Evolutionary conservation across 2,329 filamentous ascomycete genomes (phyloP), one percentile per base, ranked within the genome.

Genomic region (Verticillium nubilum): DNA sequence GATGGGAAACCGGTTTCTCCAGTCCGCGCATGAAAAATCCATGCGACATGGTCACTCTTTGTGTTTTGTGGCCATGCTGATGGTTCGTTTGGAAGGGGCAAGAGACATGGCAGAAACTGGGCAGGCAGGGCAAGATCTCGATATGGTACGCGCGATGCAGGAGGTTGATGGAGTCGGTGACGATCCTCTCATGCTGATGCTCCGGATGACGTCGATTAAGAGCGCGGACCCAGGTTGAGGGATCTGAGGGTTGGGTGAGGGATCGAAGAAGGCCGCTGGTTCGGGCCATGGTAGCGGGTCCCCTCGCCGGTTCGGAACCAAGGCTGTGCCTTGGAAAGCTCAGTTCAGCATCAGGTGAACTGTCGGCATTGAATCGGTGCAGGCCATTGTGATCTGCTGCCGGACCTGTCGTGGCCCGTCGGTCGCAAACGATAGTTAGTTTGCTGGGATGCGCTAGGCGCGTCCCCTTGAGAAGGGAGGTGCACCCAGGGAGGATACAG

Each of bases 171-270:
- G 35, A 35, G 27, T 19, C 31, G 28, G 53, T 23, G 26, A 29
- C 27, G 19, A 37, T 31, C 25, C 17, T 47, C 25, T 25, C 10
- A 56, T 25, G 54, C 33, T 26, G 54, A 56, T 23, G 25, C 35
- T 56, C 54, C 54, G 54, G 35, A 56, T 56, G 54, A 56, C 54
- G 54, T 56, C 54, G 54, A 37, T 28, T 27, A 56, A 19, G n/a
- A 56, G 54, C 33, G 26, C 54, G 61, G 62, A 60, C 62, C 60
- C 59, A 50, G 58, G 47, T 58, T 58, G 59, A 58, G 60, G 57
- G 64, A 69, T 69, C 67, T 66, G 64, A 56, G 60, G 56, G 62
- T 67, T 67, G 61, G 61, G 64, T 60, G 62, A 59, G 58, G 58
- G 68, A 69, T 69, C 67, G 68, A 67, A 58, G 60, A 68, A 66